Conservation (phyloP, 1,139 yeast genomes). For the Lodderomyces metapsilosis region DNA sequence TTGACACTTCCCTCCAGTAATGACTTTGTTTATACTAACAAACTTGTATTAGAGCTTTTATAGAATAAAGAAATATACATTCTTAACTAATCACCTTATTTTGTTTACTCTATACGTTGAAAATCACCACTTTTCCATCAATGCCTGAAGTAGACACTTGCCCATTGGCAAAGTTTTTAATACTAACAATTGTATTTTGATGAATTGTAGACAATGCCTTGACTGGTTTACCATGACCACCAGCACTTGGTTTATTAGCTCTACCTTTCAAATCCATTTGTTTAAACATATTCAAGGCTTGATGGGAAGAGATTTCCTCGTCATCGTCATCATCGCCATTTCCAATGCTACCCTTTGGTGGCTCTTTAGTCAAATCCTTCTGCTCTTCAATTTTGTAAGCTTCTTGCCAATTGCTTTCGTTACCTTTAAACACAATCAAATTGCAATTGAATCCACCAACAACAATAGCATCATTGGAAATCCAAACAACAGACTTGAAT, state of each 20-base stretch:
- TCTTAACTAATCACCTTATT: not conserved
- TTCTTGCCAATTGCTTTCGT: conserved; percentile 66
- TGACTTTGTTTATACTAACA: not conserved
- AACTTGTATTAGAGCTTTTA: not conserved
- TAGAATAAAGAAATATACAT: conserved; percentile 1
- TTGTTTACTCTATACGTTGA: conserved; percentile 26
- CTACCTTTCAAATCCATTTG: conserved; percentile 94
- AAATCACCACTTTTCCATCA: conserved; percentile 85
- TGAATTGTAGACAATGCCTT: conserved; percentile 73
- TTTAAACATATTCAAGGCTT: conserved; percentile 92
- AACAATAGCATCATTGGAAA: conserved; percentile 61
- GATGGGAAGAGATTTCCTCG: conserved; percentile 65
- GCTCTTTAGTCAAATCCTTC: conserved; percentile 43
- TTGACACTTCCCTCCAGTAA: not conserved
- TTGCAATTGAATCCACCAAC: conserved; percentile 95
- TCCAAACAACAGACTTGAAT: conserved; percentile 71
- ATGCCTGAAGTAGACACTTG: conserved; percentile 55
- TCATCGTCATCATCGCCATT: conserved; percentile 50
- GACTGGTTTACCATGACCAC: conserved; percentile 32
- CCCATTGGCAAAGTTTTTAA: conserved; percentile 58
- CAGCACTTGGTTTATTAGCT: conserved; percentile 40
- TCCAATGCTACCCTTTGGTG: conserved; percentile 16
- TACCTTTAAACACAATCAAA: conserved; percentile 80
- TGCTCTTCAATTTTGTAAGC: conserved; percentile 61
- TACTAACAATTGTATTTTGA: conserved; percentile 82